Conservation (phyloP, 495 filamentous ascomycete genomes). For the Podospora sp. region DNA sequence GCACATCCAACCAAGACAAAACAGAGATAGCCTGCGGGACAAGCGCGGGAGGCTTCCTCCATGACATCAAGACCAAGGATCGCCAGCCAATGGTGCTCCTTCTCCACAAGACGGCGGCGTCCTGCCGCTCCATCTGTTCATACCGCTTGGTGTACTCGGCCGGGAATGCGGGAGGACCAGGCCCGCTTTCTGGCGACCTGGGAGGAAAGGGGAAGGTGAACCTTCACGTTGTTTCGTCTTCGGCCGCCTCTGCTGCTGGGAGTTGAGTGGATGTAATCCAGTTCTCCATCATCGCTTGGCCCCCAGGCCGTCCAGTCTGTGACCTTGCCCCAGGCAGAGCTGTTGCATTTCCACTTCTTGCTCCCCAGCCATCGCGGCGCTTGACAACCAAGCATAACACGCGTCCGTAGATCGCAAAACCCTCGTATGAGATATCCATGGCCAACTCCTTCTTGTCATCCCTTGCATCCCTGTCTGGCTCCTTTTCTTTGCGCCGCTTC, state of each 20-base stretch:
- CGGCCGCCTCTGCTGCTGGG: constrained; percentile 40
- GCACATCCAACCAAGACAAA: not conserved
- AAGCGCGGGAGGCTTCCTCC: not conserved
- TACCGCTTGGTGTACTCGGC: not conserved
- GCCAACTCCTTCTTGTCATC: constrained; percentile 90
- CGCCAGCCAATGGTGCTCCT: not conserved
- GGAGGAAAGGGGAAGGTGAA: not conserved
- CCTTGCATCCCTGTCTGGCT: constrained; percentile 34
- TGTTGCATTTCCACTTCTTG: constrained; percentile 31
- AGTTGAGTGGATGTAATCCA: constrained; percentile 81
- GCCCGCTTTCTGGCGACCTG: not conserved
- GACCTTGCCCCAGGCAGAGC: constrained; percentile 34
- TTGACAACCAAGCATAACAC: constrained; percentile 91
- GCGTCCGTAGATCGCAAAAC: constrained; percentile 90
- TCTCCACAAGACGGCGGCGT: not conserved
- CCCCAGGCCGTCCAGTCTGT: constrained; percentile 43
- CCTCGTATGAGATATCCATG: constrained; percentile 85
- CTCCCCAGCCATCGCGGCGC: constrained; percentile 38
- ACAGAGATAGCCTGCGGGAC: not conserved
- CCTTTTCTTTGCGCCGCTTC: constrained; percentile 53
- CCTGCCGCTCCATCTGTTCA: not conserved
- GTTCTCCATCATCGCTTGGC: constrained; percentile 87
- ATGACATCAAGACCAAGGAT: constrained; percentile 4
- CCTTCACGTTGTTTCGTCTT: constrained; percentile 29
- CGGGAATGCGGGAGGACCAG: not conserved